These are phyloP conservation scores for Rubus idaeus DNA, from an alignment of 306 rosid species.

Conservation along the genomic window DNA sequence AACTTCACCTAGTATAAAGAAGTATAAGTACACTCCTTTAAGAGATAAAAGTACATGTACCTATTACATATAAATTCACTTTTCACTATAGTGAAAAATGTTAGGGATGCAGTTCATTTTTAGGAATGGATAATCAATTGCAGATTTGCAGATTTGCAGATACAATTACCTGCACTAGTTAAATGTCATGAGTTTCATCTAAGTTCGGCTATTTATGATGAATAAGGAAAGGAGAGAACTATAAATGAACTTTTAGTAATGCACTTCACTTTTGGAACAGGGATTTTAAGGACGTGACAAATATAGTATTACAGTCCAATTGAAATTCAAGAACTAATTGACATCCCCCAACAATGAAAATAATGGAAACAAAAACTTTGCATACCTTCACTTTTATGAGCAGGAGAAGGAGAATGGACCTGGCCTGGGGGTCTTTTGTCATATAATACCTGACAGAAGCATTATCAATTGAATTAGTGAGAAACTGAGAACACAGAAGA, in stretches of 20 bases:
- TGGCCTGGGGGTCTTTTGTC: slow-evolving; percentile 58
- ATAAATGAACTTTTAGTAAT: neutral
- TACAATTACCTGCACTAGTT: neutral
- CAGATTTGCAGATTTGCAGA: neutral
- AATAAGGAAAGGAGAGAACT: neutral
- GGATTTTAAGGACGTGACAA: neutral
- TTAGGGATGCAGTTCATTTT: neutral
- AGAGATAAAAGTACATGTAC: neutral
- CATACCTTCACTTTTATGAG: slow-evolving; percentile 45
- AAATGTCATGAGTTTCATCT: neutral
- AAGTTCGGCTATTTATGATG: neutral
- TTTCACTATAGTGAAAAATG: neutral
- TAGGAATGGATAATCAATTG: neutral
- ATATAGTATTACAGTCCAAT: neutral
- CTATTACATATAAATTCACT: neutral
- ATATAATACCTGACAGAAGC: slow-evolving; percentile 55
- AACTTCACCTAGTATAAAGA: neutral
- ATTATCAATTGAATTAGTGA: neutral
- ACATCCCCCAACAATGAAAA: neutral
- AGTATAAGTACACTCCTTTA: neutral
- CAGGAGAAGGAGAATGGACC: slow-evolving; percentile 26
- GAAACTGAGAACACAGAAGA: neutral
- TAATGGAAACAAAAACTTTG: neutral
- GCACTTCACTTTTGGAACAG: neutral
- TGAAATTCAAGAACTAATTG: neutral